Percentiles rank a stretch among this genome's conserved stretches.
These are phyloP conservation scores for Protostelium mycophagum DNA, from an alignment of 78 protist species.

Conservation along the genomic window DNA sequence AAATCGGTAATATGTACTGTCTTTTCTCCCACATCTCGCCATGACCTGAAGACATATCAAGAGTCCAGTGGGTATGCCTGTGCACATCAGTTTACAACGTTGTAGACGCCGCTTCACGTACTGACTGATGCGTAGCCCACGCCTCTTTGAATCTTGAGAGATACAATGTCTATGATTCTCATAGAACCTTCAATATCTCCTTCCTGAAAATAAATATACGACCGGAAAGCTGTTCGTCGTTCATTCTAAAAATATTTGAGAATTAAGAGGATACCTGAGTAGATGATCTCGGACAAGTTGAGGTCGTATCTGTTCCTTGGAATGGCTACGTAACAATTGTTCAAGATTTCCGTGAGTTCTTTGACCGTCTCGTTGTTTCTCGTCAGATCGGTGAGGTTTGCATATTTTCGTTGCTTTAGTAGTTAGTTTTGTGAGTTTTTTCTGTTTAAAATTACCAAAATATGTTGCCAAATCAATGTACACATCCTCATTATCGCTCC, in stretches of 20 bases:
- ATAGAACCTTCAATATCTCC: not conserved
- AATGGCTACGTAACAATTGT: not conserved
- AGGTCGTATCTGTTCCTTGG: not conserved
- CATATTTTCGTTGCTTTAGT: not conserved
- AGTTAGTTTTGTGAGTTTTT: not conserved
- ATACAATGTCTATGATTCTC: not conserved
- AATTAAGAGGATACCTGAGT: not conserved
- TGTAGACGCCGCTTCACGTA: not conserved
- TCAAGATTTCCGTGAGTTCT: not conserved
- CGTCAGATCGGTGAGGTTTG: not conserved
- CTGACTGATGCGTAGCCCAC: not conserved
- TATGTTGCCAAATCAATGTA: not conserved
- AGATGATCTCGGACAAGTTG: not conserved
- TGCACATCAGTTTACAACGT: not conserved
- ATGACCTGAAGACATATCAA: not conserved
- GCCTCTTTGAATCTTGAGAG: not conserved
- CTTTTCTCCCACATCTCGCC: not conserved
- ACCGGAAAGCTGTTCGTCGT: not conserved
- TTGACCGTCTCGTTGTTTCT: not conserved
- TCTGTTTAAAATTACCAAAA: not conserved
- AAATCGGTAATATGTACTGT: not conserved
- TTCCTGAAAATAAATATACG: not conserved
- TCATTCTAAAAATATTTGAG: not conserved
- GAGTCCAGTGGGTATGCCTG: not conserved
- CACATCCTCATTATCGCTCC: not conserved